Conservation (phyloP, 78 protist species). For the Tieghemostelium lacteum region DNA sequence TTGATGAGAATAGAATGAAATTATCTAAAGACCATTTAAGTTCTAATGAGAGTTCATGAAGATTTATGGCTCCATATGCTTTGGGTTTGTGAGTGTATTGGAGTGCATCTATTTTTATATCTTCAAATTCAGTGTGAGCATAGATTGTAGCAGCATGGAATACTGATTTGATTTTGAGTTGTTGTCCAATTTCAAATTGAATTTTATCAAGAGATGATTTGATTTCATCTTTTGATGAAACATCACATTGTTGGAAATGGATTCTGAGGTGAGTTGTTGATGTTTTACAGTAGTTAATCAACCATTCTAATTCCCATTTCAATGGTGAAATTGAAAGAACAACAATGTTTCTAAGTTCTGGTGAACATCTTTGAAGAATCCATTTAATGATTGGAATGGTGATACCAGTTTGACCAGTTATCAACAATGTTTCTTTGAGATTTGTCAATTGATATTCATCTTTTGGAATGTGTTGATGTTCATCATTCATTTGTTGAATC, state of each 20-base stretch:
- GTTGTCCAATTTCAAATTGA: background rate
- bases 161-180: slow-evolving; percentile 22
- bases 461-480: background rate
- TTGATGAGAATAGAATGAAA: background rate
- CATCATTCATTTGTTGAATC: background rate
- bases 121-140: slow-evolving; percentile 3
- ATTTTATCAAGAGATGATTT: slow-evolving; percentile 3
- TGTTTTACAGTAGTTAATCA: slow-evolving; percentile 10
- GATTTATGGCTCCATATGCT: slow-evolving; percentile 11
- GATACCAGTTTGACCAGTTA: slow-evolving; percentile 67
- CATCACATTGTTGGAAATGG: slow-evolving; percentile 21
- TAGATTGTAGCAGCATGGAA: slow-evolving; percentile 66
- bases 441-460: background rate
- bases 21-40: background rate
- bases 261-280: background rate
- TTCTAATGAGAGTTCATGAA: background rate
- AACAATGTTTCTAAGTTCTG: slow-evolving; percentile 8
- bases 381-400: slow-evolving; percentile 20
- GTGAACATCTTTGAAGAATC: slow-evolving; percentile 27
- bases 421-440: background rate
- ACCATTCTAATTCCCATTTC: slow-evolving; percentile 41
- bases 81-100: background rate
- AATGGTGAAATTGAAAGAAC: slow-evolving; percentile 20
- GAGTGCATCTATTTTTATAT: background rate
- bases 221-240: background rate